Evolutionary conservation across 176 grass and related monocot genomes (phyloP).

Genomic region (Puccinellia tenuiflora): DNA sequence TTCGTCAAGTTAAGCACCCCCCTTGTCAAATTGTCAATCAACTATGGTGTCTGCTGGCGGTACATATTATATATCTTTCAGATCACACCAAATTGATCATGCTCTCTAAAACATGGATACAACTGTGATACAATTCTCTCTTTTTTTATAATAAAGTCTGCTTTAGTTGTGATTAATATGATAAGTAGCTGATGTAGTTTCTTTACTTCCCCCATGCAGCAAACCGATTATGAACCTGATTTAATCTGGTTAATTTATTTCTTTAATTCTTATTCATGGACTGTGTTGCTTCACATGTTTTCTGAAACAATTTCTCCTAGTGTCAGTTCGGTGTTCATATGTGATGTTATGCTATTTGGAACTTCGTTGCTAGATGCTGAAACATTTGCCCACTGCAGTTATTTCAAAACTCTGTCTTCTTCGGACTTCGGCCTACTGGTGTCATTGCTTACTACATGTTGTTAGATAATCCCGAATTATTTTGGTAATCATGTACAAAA

Average conservation of each 20-base stretch:
- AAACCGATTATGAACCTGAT: not conserved
- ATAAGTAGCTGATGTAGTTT: too few relatives aligned
- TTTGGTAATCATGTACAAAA: too few relatives aligned
- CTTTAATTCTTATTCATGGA: not conserved
- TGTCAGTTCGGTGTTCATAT: not conserved
- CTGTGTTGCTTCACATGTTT: not conserved
- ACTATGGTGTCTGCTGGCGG: too few relatives aligned
- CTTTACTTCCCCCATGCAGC: not conserved
- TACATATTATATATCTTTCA: too few relatives aligned
- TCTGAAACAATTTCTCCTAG: not conserved
- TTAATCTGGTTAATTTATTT: not conserved
- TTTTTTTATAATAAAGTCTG: not conserved
- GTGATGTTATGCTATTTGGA: not conserved
- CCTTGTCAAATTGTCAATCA: too few relatives aligned
- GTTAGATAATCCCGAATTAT: not conserved
- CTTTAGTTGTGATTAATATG: too few relatives aligned
- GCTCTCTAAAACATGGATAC: too few relatives aligned
- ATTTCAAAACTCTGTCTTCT: not conserved
- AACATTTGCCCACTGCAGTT: not conserved
- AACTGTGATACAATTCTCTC: too few relatives aligned
- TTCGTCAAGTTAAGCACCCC: too few relatives aligned
- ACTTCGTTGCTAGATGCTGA: not conserved
- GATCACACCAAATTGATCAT: too few relatives aligned
- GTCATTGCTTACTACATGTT: not conserved
- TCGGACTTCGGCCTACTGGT: not conserved